Conservation (phyloP, 2,329 filamentous ascomycete species). For the Fusarium dlaminii region DNA sequence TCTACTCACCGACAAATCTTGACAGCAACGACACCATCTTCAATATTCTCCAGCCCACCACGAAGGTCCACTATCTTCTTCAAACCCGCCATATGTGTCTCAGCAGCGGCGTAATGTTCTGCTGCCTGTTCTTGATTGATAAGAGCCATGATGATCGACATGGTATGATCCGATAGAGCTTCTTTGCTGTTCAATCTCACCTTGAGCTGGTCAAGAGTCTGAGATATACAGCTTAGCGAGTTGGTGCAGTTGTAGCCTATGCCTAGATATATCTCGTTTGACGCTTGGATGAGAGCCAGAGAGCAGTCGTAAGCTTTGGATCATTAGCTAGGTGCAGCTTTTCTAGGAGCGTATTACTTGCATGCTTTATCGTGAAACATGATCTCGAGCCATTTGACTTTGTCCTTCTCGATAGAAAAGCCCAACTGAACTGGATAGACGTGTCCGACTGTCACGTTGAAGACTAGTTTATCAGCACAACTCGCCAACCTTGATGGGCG, state of each 20-base stretch:
- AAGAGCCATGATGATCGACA: neutral
- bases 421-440: slow-evolving; percentile 6
- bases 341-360: fast-evolving
- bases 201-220: neutral
- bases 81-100: neutral
- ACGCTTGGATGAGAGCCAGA: neutral
- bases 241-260: neutral
- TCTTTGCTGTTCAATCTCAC: neutral
- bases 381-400: slow-evolving; percentile 1
- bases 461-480: neutral
- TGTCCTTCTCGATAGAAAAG: neutral
- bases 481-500: fast-evolving
- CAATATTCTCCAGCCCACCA: neutral
- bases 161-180: neutral
- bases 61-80: slow-evolving; percentile 1
- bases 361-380: slow-evolving; percentile 1
- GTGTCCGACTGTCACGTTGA: neutral
- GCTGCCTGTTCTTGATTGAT: neutral
- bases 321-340: fast-evolving
- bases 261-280: slow-evolving; percentile 10
- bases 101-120: neutral
- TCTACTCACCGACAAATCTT: neutral
- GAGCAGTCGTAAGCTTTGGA: neutral
- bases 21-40: neutral
- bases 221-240: neutral